Evolutionary conservation across 768 basidiomycete species (phyloP), one percentile per base, ranked within the genome.

Genomic region (Boletus sp.): DNA sequence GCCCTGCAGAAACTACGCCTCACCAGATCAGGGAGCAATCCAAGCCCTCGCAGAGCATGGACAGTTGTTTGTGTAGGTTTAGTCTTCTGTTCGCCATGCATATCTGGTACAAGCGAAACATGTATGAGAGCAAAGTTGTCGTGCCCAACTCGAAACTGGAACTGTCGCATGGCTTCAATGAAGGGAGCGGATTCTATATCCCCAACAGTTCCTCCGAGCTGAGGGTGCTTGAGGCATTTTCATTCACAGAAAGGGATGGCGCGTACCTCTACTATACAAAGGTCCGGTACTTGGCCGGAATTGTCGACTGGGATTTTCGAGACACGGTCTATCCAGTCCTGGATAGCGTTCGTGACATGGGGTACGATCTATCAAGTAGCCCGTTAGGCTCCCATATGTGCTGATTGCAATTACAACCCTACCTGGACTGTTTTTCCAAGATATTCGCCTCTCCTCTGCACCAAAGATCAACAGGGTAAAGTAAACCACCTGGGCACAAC

Each of bases 131-230:
- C 95, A 69, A 98, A 98, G 74, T 98, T 98, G 54, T 93, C 91
- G 68, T 89, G 83, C 17, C 96, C 95, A 21, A 98, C 95, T 52
- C 96, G 87, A 78, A 98, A 98, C 68, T 99, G 96, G 80, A 99
- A 99, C 71, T 99, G 96, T n/a, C 96, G 86, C 89, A 99, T 94
- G 1, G 96, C 96, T 71, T 99, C 96, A 43, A 99, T 80, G 71
- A 99, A 99, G 3, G 96, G 96, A 4, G 95, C 95, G 7, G 93
- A 97, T 65, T 99, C 96, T 69, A 99, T 99, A 65, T 99, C 96
- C 42, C 96, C 96, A 15, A 99, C 96, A 0, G 96, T 99, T 21
- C 96, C 96, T 52, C 96, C 96, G 57, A 99, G 88, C 93, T 95
- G 57, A n/a, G 7, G 14, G 37, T 5, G 17, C 21, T 34, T 61